phyloP scores from a whole-genome alignment of 306 rosid species.

The Acacia melanoxylon region DNA sequence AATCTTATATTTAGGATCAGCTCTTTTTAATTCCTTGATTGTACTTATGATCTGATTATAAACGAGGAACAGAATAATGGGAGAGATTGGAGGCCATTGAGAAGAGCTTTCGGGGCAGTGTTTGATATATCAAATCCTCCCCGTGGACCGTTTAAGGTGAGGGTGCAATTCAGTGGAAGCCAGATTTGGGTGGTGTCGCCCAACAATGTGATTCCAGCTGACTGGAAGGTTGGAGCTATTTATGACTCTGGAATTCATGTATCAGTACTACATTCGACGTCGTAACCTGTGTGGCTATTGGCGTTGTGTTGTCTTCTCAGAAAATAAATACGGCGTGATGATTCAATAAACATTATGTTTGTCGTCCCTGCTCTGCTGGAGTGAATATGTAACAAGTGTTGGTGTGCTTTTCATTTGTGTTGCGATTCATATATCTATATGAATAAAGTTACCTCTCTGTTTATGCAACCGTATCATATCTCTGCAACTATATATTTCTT shows the following conservation, averaged over 20 bases:
- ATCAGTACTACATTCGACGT: background rate
- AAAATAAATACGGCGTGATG: too few species aligned
- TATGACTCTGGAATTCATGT: constrained; percentile 58
- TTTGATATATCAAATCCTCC: constrained; percentile 66
- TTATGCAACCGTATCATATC: too few species aligned
- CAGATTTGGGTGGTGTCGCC: constrained; percentile 56
- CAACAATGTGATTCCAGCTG: constrained; percentile 50
- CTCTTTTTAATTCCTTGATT: too few species aligned
- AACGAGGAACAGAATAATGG: too few species aligned
- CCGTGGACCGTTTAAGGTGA: constrained; percentile 43
- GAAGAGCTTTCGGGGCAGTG: constrained; percentile 69
- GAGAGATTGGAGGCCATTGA: constrained; percentile 52
- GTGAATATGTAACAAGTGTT: too few species aligned
- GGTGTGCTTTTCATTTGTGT: background rate
- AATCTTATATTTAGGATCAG: too few species aligned
- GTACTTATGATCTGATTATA: too few species aligned
- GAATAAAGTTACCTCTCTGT: background rate
- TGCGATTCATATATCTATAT: too few species aligned
- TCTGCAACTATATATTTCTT: too few species aligned
- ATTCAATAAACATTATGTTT: too few species aligned
- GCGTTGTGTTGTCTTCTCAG: background rate
- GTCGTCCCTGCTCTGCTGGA: too few species aligned
- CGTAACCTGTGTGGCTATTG: background rate
- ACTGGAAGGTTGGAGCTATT: constrained; percentile 67
- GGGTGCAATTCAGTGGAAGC: constrained; percentile 60